Conservation (phyloP, 2,329 filamentous ascomycete species). For the Paracamarosporium sp. region DNA sequence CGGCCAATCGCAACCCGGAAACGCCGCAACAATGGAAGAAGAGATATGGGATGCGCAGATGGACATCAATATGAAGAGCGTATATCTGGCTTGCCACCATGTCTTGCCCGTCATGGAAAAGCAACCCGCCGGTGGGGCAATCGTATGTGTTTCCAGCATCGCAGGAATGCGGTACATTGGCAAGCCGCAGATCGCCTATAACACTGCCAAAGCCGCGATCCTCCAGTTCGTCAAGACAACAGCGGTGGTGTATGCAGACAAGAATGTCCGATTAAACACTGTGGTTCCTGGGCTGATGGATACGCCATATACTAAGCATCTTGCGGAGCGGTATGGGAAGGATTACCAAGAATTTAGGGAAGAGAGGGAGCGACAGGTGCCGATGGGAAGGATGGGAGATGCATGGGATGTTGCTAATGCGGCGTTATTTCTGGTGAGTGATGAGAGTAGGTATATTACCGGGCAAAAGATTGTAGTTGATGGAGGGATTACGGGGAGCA, state of each 20-base stretch:
- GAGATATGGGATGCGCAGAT: slow-evolving; percentile 61
- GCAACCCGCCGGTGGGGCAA: slow-evolving; percentile 48
- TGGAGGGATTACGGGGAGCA: slow-evolving; percentile 22
- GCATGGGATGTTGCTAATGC: slow-evolving; percentile 44
- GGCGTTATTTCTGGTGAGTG: slow-evolving; percentile 37
- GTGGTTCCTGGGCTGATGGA: slow-evolving; percentile 65
- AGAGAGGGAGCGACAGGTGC: slow-evolving; percentile 21
- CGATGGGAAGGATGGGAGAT: slow-evolving; percentile 42
- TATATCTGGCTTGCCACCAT: slow-evolving; percentile 61
- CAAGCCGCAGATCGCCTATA: slow-evolving; percentile 63
- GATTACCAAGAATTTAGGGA: slow-evolving; percentile 8
- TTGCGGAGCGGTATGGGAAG: slow-evolving; percentile 9
- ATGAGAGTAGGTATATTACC: slow-evolving; percentile 43
- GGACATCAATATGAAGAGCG: slow-evolving; percentile 63
- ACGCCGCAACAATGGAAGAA: slow-evolving; percentile 57
- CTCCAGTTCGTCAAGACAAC: slow-evolving; percentile 60
- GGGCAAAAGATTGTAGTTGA: slow-evolving; percentile 47
- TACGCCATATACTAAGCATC: slow-evolving; percentile 40
- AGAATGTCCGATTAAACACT: slow-evolving; percentile 59
- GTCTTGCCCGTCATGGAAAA: slow-evolving; percentile 63
- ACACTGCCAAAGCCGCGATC: slow-evolving; percentile 59
- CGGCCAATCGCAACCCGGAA: slow-evolving; percentile 58
- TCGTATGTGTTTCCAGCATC: slow-evolving; percentile 59
- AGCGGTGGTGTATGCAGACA: slow-evolving; percentile 58
- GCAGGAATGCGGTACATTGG: slow-evolving; percentile 60